Evolutionary conservation across 768 basidiomycete genomes (phyloP).

Genomic region (Xerocomus spinulosus): DNA sequence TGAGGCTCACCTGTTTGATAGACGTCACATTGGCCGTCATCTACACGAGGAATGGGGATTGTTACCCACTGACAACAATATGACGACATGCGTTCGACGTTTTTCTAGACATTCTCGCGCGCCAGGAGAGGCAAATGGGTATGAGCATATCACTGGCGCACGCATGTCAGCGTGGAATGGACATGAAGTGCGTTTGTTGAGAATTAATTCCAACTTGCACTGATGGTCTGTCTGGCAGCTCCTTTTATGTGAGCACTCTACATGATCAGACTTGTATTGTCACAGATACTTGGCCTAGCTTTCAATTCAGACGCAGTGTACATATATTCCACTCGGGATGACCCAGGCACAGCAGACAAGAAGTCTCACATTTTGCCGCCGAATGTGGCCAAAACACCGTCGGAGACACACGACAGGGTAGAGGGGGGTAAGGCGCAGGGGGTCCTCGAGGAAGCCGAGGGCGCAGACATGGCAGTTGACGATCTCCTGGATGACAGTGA

Average conservation of each 20-base stretch:
- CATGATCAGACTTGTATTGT: constrained; percentile 1
- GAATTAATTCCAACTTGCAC: neutral
- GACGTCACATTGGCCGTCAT: constrained; percentile 62
- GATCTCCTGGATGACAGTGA: constrained; percentile 29
- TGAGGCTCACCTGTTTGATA: constrained; percentile 58
- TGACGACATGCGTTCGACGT: constrained; percentile 77
- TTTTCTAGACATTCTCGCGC: constrained; percentile 54
- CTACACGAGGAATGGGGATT: constrained; percentile 69
- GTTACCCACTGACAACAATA: constrained; percentile 40
- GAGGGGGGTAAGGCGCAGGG: constrained; percentile 3
- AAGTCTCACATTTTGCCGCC: constrained; percentile 27
- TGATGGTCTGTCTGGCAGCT: constrained; percentile 40
- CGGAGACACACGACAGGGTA: neutral
- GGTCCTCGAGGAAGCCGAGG: constrained; percentile 17
- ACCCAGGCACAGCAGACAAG: constrained; percentile 34
- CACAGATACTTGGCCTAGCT: constrained; percentile 38
- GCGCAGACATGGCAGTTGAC: constrained; percentile 26
- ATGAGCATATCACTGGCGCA: constrained; percentile 73
- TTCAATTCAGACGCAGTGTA: constrained; percentile 72
- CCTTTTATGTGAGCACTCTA: constrained; percentile 49
- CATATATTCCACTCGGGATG: constrained; percentile 68
- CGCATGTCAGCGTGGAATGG: constrained; percentile 67
- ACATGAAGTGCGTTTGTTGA: constrained; percentile 53
- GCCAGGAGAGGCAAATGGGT: constrained; percentile 32
- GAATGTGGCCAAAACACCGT: constrained; percentile 10